Evolutionary conservation across 176 grass and related monocot species (phyloP), one percentile per base, ranked within the genome.

Genomic region (Lolium perenne): DNA sequence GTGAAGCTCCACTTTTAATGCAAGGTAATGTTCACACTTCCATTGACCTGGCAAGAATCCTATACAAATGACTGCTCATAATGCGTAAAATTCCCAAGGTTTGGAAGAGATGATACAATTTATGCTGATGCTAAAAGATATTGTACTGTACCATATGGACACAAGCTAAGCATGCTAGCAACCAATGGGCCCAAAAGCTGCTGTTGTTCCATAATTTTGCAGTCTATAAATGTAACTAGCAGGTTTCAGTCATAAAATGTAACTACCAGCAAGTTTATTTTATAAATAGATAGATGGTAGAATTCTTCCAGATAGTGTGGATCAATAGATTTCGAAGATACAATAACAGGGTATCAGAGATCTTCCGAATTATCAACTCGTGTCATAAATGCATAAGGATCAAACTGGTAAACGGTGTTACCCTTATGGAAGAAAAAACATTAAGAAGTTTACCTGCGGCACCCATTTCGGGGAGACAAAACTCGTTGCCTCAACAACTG

Each of bases 381-480:
- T 64, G 62, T 13, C 8, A 46, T 4, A 81, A 5, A 50, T 55
- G 54, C 20, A 21, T 18, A 46, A 25, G 16, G 18, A 89, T 54
- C 32, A 78, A 17, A 48, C 22, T 8, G 17, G 3, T 45, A 53
- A 79, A 23, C 12, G 66, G 18, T 54, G 47, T 58, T 16, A 73
- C 35, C 10, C 22, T 38, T 17, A 74, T 41, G 49, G 10, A 55
- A 29, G 2, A 25, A 73, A 17, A 18, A 58, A 13, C 38, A 50
- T 32, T 17, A 74, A 62, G 21, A 48, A 47, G 35, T 57, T 77
- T 93, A 97, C 95, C 95, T 98, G 93, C 32, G 91, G 93, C 46
- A 98, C 93, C 95, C 93, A 98, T 90, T 98, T 98, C 80, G 93
- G 95, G 80, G 95, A 98, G 38, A 95, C 89, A 20, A 98, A 98